phyloP scores from a whole-genome alignment of 2,329 filamentous ascomycete species.

The Fusarium drepaniforme region DNA sequence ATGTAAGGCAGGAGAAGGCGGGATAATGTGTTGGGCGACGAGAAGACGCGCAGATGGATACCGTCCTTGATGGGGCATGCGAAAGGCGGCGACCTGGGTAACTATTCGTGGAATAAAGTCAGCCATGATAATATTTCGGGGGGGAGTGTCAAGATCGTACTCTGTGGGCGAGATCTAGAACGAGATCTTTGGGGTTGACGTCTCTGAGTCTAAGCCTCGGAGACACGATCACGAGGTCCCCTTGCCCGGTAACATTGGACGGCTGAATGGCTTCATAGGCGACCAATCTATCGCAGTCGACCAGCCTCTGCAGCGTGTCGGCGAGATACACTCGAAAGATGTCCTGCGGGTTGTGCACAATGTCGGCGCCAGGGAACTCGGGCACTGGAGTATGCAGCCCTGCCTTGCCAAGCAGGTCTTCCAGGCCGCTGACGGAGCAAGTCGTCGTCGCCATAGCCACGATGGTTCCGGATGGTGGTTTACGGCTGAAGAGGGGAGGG shows the following conservation, averaged over 20 bases:
- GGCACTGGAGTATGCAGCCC: conserved; percentile 40
- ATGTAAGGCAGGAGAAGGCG: conserved; percentile 38
- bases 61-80: conserved; percentile 39
- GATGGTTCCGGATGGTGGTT: background rate
- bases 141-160: conserved; percentile 15
- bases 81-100: conserved; percentile 39
- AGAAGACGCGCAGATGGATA: conserved; percentile 40
- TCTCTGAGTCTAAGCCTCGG: conserved; percentile 38
- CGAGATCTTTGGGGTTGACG: conserved; percentile 30
- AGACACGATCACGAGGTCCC: conserved; percentile 42
- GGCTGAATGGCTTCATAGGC: conserved; percentile 45
- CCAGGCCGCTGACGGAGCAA: conserved; percentile 35
- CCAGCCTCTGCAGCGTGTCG: conserved; percentile 36
- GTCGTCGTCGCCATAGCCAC: conserved; percentile 39
- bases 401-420: conserved; percentile 35
- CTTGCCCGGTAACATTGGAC: conserved; percentile 41
- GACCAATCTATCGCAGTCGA: conserved; percentile 31
- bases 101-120: conserved; percentile 10
- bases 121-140: background rate
- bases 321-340: conserved; percentile 43
- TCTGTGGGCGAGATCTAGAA: conserved; percentile 32
- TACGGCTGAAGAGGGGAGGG: background rate
- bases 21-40: conserved; percentile 37
- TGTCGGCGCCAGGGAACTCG: conserved; percentile 33
- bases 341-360: conserved; percentile 43